Conservation (phyloP, 2,329 filamentous ascomycete genomes). For the Phialophora expanda region DNA sequence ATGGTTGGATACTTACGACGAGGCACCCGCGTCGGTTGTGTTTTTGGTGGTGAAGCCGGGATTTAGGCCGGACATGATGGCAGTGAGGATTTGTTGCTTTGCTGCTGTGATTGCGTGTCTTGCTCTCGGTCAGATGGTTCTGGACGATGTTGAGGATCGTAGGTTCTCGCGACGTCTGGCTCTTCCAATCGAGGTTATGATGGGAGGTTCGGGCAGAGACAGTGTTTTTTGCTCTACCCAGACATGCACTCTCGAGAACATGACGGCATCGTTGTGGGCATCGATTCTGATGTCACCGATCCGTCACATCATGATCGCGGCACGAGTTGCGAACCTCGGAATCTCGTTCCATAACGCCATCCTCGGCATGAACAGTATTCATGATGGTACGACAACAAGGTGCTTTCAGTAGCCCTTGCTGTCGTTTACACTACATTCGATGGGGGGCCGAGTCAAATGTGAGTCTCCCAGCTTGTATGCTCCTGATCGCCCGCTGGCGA, state of each 20-base stretch:
- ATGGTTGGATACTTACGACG: neutral
- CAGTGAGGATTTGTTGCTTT: neutral
- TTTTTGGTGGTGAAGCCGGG: slow-evolving; percentile 4
- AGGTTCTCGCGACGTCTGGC: neutral
- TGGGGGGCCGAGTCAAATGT: neutral
- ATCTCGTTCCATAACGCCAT: neutral
- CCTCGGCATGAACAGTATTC: no score
- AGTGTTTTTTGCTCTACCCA: neutral
- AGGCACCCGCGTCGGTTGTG: slow-evolving; percentile 1
- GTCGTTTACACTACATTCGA: no score
- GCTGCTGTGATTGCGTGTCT: neutral
- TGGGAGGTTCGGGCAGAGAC: neutral
- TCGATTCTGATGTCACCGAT: slow-evolving; percentile 2
- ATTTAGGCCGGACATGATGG: slow-evolving; percentile 2
- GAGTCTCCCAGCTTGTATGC: neutral
- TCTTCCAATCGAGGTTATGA: neutral
- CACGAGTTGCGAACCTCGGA: neutral
- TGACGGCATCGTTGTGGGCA: slow-evolving; percentile 1
- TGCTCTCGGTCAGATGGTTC: neutral
- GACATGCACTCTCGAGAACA: neutral
- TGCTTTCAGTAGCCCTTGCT: no score
- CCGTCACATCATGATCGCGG: neutral
- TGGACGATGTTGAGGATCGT: neutral
- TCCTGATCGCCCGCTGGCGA: neutral
- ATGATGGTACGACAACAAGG: no score